Conservation (phyloP, 2,329 filamentous ascomycete genomes). For the Ascocoryne sarcoides region DNA sequence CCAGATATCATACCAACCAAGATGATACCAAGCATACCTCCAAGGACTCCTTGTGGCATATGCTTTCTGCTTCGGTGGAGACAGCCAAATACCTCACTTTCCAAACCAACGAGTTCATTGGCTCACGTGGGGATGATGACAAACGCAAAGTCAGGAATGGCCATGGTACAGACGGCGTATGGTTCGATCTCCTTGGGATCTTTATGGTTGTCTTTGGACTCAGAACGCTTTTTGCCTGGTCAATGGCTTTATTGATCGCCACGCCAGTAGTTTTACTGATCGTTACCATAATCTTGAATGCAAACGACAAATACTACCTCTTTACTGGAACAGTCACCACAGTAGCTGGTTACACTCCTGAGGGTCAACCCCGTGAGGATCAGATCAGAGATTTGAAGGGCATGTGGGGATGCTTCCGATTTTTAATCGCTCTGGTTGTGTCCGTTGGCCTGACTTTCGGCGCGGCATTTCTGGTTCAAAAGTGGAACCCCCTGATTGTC, state of each 20-base stretch:
- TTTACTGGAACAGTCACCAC: slow-evolving; percentile 56
- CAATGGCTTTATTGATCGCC: slow-evolving; percentile 71
- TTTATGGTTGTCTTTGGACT: slow-evolving; percentile 71
- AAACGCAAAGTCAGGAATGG: slow-evolving; percentile 58
- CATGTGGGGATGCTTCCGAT: slow-evolving; percentile 75
- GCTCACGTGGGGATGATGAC: slow-evolving; percentile 44
- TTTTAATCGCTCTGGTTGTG: slow-evolving; percentile 64
- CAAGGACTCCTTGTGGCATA: slow-evolving; percentile 73
- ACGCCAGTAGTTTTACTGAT: slow-evolving; percentile 65
- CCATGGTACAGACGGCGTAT: slow-evolving; percentile 62
- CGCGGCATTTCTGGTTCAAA: slow-evolving; percentile 65
- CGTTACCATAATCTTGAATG: slow-evolving; percentile 59
- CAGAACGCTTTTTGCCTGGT: slow-evolving; percentile 79
- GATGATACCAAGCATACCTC: slow-evolving; percentile 77
- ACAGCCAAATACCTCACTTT: slow-evolving; percentile 65
- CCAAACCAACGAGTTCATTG: slow-evolving; percentile 58
- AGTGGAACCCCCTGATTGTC: slow-evolving; percentile 82
- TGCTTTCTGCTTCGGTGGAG: slow-evolving; percentile 76
- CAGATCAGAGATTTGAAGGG: slow-evolving; percentile 61
- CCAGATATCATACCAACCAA: slow-evolving; percentile 83
- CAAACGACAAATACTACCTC: slow-evolving; percentile 77
- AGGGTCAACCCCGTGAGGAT: slow-evolving; percentile 44
- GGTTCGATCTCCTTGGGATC: slow-evolving; percentile 86
- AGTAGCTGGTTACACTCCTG: too few relatives aligned
- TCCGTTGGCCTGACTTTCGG: slow-evolving; percentile 62